Evolutionary conservation across 2,329 filamentous ascomycete species (phyloP), one percentile per base, ranked within the genome.

Genomic region (Aureobasidium sp.): DNA sequence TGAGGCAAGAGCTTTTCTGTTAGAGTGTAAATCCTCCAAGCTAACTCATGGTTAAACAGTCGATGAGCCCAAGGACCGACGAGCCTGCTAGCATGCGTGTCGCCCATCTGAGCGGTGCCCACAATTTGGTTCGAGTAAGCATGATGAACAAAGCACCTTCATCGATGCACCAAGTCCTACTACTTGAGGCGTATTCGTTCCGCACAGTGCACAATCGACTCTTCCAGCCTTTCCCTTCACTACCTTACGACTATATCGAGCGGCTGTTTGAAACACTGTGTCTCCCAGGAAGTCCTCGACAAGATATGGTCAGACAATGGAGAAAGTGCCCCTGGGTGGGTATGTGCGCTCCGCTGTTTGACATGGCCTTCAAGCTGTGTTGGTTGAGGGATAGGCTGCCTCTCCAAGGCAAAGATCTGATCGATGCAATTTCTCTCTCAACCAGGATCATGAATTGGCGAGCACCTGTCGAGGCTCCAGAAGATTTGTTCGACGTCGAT

Each of bases 291-390:
- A 60, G 57, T 42, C 57, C 57, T 19, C 57, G 57, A 15, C 33
- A 33, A 42, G 45, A 60, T 19, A 60, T 60, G 57, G 14, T 15
- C 17, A 8, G 11, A 31, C 24, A 35, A 19, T 60, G 57, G 57
- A 35, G 57, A 12, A 50, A 60, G 17, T 60, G 57, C 8, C 57
- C 57, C 12, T 60, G 57, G 57, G 44, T 50, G 17, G 57, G 57
- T n/a, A 60, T 60, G 57, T 60, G 39, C n/a, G 57, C 44, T 40
- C 24, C 44, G 15, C 17, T 60, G 9, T 60, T 49, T 17, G 57
- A 60, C 14, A 49, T 60, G 15, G 35, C 2, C 4, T 60, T 49
- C 35, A 60, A 60, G 9, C 17, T 60, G n/a, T 31, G 22, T 22
- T 60, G 45, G 44, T 27, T 60, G 17, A 47, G 57, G 22, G 57